Base-by-base conservation (phyloP, 495 filamentous ascomycete genomes). In the Aspergillus sclerotiicarbonarius region DNA sequence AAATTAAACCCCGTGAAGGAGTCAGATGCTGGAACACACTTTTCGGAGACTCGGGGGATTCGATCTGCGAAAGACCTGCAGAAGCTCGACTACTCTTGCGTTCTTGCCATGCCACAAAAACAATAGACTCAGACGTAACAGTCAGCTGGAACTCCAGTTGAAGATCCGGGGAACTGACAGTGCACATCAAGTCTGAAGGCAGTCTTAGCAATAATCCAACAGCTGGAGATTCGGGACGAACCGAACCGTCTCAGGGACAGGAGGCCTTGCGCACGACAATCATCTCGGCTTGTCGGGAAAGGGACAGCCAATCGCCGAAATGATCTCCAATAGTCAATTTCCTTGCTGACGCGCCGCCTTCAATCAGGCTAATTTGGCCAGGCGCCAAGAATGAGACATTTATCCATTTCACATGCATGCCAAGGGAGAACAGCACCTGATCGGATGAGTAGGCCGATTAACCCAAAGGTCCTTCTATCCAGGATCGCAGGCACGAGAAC, bases 191-290 rank as follows among this genome's bases (percentile, higher is more conserved):
- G 9, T n/a, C 37, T 41, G 12, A n/a, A 41, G 37, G 10, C n/a
- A 41, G 37, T 41, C 37, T 48, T 19, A 39, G 20, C 8, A 29
- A 12, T 45, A 44, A 6, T 57, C 45, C 21, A 30, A n/a, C 19
- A 44, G 8, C 13, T 5, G 43, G 25, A 37, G 39, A 58, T 33
- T 58, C 56, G 56, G 56, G 37, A 58, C 35, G 37, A 58, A 53
- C 56, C 56, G 56, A 58, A 32, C 56, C 48, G 31, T 54, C 49
- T 30, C 19, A 52, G 41, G 16, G 35, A 46, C 4, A 18, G 48
- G 13, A 20, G 18, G 21, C 31, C 16, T 29, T 20, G 18, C 49
- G 16, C 29, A 52, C 29, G 49, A 52, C 25, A 46, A 47, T 48
- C 56, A 48, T 25, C 49, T 50, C 49, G 56, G 37, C 46, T 39